Evolutionary conservation across 129 eudicot genomes (phyloP).

Genomic region (Oenanthe sinensis): DNA sequence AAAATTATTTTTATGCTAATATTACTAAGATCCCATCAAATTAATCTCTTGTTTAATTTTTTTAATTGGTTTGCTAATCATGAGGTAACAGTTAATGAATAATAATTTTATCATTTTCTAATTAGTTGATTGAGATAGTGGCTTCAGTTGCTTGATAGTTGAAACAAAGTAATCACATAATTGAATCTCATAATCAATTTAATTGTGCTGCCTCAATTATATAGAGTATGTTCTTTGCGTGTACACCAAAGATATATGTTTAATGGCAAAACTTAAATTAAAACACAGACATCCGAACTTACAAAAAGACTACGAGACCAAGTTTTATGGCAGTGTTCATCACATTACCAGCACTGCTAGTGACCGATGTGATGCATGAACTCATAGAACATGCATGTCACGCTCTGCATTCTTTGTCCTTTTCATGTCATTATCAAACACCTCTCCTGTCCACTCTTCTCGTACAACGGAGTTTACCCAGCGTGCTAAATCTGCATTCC

Average conservation of each 20-base stretch:
- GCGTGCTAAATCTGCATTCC: slow-evolving; percentile 30
- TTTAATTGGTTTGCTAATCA: background rate
- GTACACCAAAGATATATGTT: background rate
- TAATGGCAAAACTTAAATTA: background rate
- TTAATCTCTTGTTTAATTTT: background rate
- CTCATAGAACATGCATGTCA: background rate
- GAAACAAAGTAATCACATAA: background rate
- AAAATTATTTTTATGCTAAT: no score
- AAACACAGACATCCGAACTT: background rate
- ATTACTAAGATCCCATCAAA: no score
- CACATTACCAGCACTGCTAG: no score
- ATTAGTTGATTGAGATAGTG: background rate
- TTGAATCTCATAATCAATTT: background rate
- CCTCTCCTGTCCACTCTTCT: slow-evolving; percentile 23
- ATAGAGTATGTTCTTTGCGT: background rate
- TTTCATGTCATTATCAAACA: slow-evolving; percentile 18
- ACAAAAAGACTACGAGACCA: no score
- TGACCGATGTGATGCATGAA: no score
- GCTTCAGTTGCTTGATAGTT: background rate
- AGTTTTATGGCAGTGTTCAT: no score
- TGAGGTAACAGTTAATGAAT: background rate
- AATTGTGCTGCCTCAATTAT: background rate
- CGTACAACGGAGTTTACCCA: slow-evolving; percentile 24
- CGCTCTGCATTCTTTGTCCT: slow-evolving; percentile 12
- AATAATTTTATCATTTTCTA: background rate